Base-by-base conservation (phyloP, 2,329 filamentous ascomycete species). In the Huntiella omanensis region DNA sequence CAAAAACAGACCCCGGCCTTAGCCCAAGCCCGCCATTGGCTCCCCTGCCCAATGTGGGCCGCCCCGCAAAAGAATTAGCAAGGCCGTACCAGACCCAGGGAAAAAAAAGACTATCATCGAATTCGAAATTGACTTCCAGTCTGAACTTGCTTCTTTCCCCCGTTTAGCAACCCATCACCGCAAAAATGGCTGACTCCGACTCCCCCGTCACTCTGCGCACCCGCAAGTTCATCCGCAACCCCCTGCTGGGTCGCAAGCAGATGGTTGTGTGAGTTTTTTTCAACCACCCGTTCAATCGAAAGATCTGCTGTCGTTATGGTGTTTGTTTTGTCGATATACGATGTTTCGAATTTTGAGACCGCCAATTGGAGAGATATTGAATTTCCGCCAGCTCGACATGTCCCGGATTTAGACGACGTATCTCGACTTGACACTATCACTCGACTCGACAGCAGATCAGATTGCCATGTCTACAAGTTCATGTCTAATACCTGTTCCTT, bases 161-260 rank as follows among this genome's bases (percentile, higher is more conserved):
- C 33, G 17, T 36, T 46, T 46, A 35, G 47, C 47, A 51, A 40
- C 35, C 43, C 39, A 49, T 43, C 46, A 67, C 62, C 69, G 70
- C 70, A 73, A 92, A 70, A 68, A 94, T 95, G 88, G 83, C 87
- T 71, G 83, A 87, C 71, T 69, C 70, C 63, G 80, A 84, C 65
- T 68, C 69, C 60, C 70, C 80, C 64, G 80, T 86, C 65, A 86
- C 81, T 62, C 71, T 87, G 72, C 79, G 91, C 75, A 98, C 91
- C 71, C 88, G 91, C 83, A 96, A 96, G 77, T 98, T 98, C 83
- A 92, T 96, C 73, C 85, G 87, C 75, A 98, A 98, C 80, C 84
- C 91, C 68, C 85, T 98, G 64, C 81, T 98, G 66, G 85, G 82
- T 67, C 83, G 88, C 69, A 94, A 93, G 79, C 88, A 96, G 81